phyloP scores from a whole-genome alignment of 108 stramenopile genomes.

The Craspedostauros australis region DNA sequence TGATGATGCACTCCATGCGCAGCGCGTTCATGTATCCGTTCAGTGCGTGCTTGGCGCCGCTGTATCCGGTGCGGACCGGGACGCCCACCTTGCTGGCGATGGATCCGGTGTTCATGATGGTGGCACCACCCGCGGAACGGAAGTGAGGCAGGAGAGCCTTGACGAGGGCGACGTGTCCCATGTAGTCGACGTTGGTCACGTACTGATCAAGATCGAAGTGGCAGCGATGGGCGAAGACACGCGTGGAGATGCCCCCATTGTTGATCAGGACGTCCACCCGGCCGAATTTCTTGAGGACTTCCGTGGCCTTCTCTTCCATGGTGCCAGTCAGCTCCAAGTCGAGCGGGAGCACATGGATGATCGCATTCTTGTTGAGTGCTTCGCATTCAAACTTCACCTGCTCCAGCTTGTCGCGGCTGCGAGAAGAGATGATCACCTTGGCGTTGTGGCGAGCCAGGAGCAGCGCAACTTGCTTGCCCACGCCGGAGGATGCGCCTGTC shows the following conservation, averaged over 20 bases:
- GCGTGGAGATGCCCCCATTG: background rate
- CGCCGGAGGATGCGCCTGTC: slow-evolving; percentile 30
- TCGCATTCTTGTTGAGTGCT: too few species aligned
- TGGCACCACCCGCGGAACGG: background rate
- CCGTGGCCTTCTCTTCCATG: too few species aligned
- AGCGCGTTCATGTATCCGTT: background rate
- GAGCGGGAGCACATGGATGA: too few species aligned
- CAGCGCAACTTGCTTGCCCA: slow-evolving; percentile 24
- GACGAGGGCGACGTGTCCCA: background rate
- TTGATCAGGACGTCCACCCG: slow-evolving; percentile 1
- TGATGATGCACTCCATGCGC: background rate
- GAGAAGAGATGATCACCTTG: slow-evolving; percentile 21
- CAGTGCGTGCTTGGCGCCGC: background rate
- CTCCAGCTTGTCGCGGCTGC: slow-evolving; percentile 10
- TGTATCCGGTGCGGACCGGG: slow-evolving; percentile 1
- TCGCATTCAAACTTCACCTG: slow-evolving; percentile 10
- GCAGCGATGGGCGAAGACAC: background rate
- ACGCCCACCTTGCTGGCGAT: background rate
- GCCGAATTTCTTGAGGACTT: slow-evolving; percentile 4
- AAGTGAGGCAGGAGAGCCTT: background rate
- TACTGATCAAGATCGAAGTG: background rate
- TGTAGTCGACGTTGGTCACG: background rate
- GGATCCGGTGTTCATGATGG: background rate
- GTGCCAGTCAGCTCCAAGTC: too few species aligned
- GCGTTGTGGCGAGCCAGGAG: slow-evolving; percentile 8